Evolutionary conservation across 495 filamentous ascomycete species (phyloP).

Genomic region (Hypoxylon subgilvum): DNA sequence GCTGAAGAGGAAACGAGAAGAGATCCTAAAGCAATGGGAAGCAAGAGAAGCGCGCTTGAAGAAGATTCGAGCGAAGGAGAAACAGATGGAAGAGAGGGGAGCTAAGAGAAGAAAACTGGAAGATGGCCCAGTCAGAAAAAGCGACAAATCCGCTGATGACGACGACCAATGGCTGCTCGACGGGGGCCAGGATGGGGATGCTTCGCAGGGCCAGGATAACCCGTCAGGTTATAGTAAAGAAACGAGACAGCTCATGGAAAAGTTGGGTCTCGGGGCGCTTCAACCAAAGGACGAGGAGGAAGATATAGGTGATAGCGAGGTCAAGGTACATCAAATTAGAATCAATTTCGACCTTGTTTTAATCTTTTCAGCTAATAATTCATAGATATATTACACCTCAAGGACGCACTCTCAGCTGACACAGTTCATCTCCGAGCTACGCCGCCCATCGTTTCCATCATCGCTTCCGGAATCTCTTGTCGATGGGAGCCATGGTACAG

Average conservation of each 20-base stretch:
- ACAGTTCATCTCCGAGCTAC: constrained; percentile 90
- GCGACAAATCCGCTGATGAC: constrained; percentile 52
- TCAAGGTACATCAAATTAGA: constrained; percentile 57
- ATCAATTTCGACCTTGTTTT: not conserved
- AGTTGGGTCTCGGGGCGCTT: constrained; percentile 49
- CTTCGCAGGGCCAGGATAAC: constrained; percentile 39
- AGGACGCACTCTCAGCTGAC: constrained; percentile 93
- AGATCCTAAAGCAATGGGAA: constrained; percentile 67
- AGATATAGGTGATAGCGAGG: constrained; percentile 61
- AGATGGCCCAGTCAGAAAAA: constrained; percentile 34
- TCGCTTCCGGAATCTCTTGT: constrained; percentile 47
- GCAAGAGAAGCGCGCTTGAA: constrained; percentile 74
- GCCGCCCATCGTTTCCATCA: constrained; percentile 78
- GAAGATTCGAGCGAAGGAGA: constrained; percentile 72
- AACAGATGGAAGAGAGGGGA: constrained; percentile 58
- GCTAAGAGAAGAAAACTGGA: constrained; percentile 46
- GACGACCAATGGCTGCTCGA: constrained; percentile 79
- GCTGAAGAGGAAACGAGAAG: constrained; percentile 69
- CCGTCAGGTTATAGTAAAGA: constrained; percentile 62
- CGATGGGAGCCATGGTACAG: constrained; percentile 36
- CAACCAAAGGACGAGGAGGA: constrained; percentile 49
- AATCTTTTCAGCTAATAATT: not conserved
- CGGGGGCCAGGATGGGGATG: constrained; percentile 78
- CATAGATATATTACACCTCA: constrained; percentile 88
- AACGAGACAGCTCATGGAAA: constrained; percentile 68